A percentile compares a stretch with the other conserved stretches of the same genome.
Conservation (phyloP, 768 basidiomycete genomes). For the Boletales sp. region DNA sequence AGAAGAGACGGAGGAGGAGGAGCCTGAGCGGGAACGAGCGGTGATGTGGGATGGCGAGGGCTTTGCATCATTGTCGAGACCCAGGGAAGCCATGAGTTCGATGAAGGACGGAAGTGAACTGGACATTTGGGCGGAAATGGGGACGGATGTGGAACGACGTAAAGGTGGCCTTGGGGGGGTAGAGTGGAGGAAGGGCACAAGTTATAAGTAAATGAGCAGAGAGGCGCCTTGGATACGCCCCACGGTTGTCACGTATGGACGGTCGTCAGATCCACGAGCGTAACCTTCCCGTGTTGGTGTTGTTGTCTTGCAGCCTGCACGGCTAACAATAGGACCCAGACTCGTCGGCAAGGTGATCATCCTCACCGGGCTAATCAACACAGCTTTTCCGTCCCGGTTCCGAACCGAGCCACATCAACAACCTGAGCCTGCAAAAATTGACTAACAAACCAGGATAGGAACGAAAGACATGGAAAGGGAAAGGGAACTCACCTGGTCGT, state of each 20-base stretch:
- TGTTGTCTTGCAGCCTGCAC: slow-evolving; percentile 19
- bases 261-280: slow-evolving; percentile 29
- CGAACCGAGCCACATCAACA: no score
- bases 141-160: slow-evolving; percentile 17
- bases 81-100: slow-evolving; percentile 82
- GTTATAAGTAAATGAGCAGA: slow-evolving; percentile 24
- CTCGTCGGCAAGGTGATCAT: slow-evolving; percentile 63
- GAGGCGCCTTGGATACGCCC: slow-evolving; percentile 31
- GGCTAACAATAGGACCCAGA: slow-evolving; percentile 44
- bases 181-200: slow-evolving; percentile 13
- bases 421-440: no score
- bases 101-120: slow-evolving; percentile 78
- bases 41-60: slow-evolving; percentile 28
- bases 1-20: slow-evolving; percentile 46
- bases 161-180: slow-evolving; percentile 14
- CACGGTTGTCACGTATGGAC: slow-evolving; percentile 35
- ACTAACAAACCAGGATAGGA: neutral
- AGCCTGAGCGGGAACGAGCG: slow-evolving; percentile 35
- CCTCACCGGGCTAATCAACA: slow-evolving; percentile 15
- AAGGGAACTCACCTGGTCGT: slow-evolving; percentile 1
- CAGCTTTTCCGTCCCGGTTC: slow-evolving; percentile 16
- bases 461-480: neutral
- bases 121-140: slow-evolving; percentile 48
- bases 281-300: slow-evolving; percentile 21
- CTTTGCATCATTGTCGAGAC: slow-evolving; percentile 52